Base-by-base conservation (phyloP, 257 asterid genomes). In the Jacaranda copaia region DNA sequence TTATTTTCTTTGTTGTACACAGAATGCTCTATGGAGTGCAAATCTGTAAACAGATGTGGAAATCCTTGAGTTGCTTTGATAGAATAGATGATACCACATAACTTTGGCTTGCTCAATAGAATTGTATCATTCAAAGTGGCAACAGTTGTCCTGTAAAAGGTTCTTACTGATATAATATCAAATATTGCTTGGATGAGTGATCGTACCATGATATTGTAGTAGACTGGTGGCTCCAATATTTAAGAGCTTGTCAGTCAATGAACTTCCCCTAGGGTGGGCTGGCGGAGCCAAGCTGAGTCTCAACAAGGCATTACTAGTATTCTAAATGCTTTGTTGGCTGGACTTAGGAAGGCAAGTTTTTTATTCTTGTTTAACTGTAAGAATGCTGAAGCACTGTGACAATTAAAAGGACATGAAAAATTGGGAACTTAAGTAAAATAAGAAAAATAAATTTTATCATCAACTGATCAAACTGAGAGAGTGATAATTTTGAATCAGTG, bases 371-470 rank as follows among this genome's bases (percentile, higher is more conserved):
- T 36, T 36, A n/a, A 32, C 8, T 7, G 5, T 42, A 40, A 38
- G 57, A 58, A 58, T 59, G 60, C 20, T 39, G 65, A 55, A 70
- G 75, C 12, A 36, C 39, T 6, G 20, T 53, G 9, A 46, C 60
- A 32, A 45, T 25, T 25, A n/a, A 38, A 70, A 70, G 19, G 18
- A 32, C 38, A 38, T 46, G 39, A 38, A 10, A 55, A 53, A 70
- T 11, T 10, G 38, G 6, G 38, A 58, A 64, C 58, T 19, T 58
- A 58, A 42, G 56, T 40, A 4, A 19, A 6, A 57, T 18, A n/a
- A 40, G 42, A 7, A 42, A 42, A 57, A 12, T 32, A 8, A 57
- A 40, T 16, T 9, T 55, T 8, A 11, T 42, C 18, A 14, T 39
- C 20, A 5, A 56, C 76, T 13, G 4, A n/a, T n/a, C 14, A 55